phyloP scores from a whole-genome alignment of 768 basidiomycete genomes.

The Pilatotrama ljubarskyi region DNA sequence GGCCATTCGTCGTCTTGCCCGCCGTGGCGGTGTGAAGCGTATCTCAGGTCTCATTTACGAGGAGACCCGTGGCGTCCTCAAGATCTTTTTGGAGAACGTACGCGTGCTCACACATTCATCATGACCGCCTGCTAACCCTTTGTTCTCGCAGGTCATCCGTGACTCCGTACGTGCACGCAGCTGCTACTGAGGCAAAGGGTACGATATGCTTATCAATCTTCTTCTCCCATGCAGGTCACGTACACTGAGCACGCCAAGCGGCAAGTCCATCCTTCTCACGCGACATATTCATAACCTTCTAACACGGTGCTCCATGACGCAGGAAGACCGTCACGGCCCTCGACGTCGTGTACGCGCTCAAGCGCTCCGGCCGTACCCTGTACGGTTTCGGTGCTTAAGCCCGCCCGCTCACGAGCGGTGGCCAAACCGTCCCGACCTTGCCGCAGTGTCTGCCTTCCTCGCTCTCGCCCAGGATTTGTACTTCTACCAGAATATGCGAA shows the following conservation, averaged over 20 bases:
- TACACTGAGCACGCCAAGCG: conserved; percentile 73
- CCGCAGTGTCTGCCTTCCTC: background rate
- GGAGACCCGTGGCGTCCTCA: conserved; percentile 93
- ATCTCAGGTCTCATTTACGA: conserved; percentile 93
- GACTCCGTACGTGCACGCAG: conserved; percentile 47
- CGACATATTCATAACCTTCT: background rate
- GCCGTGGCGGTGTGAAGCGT: conserved; percentile 98
- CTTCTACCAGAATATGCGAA: conserved; percentile 10
- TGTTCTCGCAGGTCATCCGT: conserved; percentile 46
- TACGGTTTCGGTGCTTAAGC: conserved; percentile 55
- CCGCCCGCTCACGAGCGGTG: background rate
- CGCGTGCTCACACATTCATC: conserved; percentile 32
- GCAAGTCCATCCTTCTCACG: conserved; percentile 15
- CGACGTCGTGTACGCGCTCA: conserved; percentile 52
- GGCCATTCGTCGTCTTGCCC: conserved; percentile 92
- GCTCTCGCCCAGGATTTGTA: conserved; percentile 6
- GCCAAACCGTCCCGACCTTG: background rate
- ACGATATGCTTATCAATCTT: background rate
- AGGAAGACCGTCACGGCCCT: conserved; percentile 47
- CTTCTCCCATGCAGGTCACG: conserved; percentile 41
- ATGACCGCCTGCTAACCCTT: background rate
- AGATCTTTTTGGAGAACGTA: conserved; percentile 92
- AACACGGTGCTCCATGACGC: background rate
- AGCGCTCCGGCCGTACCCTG: conserved; percentile 51
- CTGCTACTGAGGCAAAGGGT: background rate